phyloP scores from a whole-genome alignment of 441 rosid species.

The Populus trichocarpa region DNA sequence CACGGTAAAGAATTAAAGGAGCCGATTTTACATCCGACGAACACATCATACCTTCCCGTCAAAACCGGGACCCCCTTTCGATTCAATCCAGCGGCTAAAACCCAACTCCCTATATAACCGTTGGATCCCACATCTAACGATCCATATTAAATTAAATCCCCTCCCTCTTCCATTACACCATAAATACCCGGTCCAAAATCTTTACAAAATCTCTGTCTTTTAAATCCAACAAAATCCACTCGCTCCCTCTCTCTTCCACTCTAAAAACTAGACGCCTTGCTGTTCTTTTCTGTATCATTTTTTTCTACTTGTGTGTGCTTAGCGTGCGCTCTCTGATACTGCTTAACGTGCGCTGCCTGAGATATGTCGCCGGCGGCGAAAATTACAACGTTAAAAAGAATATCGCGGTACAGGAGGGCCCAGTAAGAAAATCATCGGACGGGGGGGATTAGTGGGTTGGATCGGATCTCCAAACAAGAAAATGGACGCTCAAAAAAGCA shows the following conservation, averaged over 20 bases:
- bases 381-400: constrained; percentile 33
- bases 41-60: constrained; percentile 43
- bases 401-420: constrained; percentile 45
- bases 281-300: constrained; percentile 3
- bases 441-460: constrained; percentile 11
- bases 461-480: constrained; percentile 2
- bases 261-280: not conserved
- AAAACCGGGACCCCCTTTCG: constrained; percentile 32
- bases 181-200: constrained; percentile 40
- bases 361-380: constrained; percentile 44
- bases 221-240: not conserved
- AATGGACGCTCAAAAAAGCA: constrained; percentile 59
- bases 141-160: constrained; percentile 32
- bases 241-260: constrained; percentile 8
- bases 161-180: constrained; percentile 25
- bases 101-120: constrained; percentile 10
- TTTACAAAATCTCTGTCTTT: constrained; percentile 17
- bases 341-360: constrained; percentile 32
- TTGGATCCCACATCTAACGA: constrained; percentile 43
- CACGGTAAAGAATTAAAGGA: constrained; percentile 36
- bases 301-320: constrained; percentile 8
- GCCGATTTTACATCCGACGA: constrained; percentile 46
- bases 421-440: constrained; percentile 19
- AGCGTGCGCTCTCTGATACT: constrained; percentile 29
- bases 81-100: constrained; percentile 55